Evolutionary conservation across 768 basidiomycete genomes (phyloP), one percentile per base, ranked within the genome.

Genomic region (Trametes gibbosa): DNA sequence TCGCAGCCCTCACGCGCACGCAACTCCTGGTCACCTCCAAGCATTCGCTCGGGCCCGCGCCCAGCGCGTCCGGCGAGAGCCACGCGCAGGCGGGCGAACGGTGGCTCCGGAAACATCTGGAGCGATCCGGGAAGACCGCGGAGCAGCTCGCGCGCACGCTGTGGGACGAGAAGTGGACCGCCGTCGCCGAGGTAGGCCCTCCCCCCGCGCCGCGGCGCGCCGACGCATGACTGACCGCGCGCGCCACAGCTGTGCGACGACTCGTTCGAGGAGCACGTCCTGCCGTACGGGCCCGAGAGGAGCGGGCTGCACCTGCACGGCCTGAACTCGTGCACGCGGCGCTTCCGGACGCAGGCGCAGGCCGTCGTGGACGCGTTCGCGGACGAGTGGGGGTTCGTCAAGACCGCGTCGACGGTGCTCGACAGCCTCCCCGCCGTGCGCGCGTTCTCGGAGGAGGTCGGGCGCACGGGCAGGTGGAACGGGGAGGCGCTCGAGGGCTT

Each of bases 301-400:
- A 91, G 93, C 0, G 96, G 95, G 3, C 83, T 98, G 0, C 93
- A 98, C 66, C 81, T 98, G 0, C 97, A 98, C 75, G 96, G 96
- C 2, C 76, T 98, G 49, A 98, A 98, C 68, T 74, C 79, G 51
- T 84, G 83, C 61, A 76, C 83, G 4, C 80, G 79, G 53, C 76
- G 73, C 2, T 95, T 98, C 72, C 71, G 75, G 29, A 96, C 95
- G 0, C 81, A 87, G 53, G 78, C 89, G 0, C 85, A 88, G 1
- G 70, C 74, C 7, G 71, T 76, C 23, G 86, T 99, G 24, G 84
- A 90, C 50, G 78, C 78, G 0, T 97, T 98, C 66, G 96, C 97
- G 0, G 75, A 79, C 2, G 85, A 90, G 61, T 98, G 92, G 87
- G 97, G 95, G 0, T 93, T 99, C 77, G 89, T 96, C 71, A 78